Evolutionary conservation across 2,329 filamentous ascomycete species (phyloP).

Genomic region (Claviceps lovelessii): DNA sequence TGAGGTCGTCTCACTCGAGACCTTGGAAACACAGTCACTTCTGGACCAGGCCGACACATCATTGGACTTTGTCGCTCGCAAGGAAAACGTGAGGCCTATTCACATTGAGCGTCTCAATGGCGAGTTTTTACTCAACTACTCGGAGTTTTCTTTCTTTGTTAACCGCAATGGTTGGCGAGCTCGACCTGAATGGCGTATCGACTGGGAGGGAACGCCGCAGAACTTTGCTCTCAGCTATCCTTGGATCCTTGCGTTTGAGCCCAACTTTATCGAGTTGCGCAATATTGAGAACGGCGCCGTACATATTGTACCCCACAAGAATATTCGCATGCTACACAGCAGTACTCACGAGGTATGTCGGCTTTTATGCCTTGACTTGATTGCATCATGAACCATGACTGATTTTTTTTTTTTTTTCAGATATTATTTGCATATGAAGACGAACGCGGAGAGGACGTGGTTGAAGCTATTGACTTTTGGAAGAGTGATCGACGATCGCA

Average conservation of each 20-base stretch:
- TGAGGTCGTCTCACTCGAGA: constrained; percentile 91
- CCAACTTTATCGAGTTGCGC: constrained; percentile 92
- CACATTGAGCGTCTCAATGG: constrained; percentile 95
- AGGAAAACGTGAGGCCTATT: constrained; percentile 86
- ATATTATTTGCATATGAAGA: constrained; percentile 97
- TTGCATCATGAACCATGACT: not conserved
- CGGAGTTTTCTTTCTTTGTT: constrained; percentile 97
- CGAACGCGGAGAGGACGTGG: constrained; percentile 80
- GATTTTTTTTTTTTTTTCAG: constrained; percentile 29
- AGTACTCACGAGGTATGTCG: constrained; percentile 80
- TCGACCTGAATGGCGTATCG: constrained; percentile 88
- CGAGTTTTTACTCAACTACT: constrained; percentile 95
- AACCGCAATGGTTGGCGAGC: constrained; percentile 97
- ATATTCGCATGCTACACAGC: constrained; percentile 93
- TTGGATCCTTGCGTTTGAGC: constrained; percentile 93
- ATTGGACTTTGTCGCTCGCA: constrained; percentile 87
- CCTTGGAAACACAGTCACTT: constrained; percentile 92
- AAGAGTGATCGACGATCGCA: constrained; percentile 46
- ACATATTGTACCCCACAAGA: constrained; percentile 91
- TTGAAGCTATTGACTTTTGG: constrained; percentile 96
- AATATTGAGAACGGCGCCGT: constrained; percentile 91
- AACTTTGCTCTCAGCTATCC: constrained; percentile 91
- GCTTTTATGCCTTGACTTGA: not conserved
- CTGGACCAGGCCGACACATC: constrained; percentile 96
- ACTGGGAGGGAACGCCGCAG: constrained; percentile 89